Evolutionary conservation across 768 basidiomycete species (phyloP).

Genomic region (Daedaleopsis sinensis): DNA sequence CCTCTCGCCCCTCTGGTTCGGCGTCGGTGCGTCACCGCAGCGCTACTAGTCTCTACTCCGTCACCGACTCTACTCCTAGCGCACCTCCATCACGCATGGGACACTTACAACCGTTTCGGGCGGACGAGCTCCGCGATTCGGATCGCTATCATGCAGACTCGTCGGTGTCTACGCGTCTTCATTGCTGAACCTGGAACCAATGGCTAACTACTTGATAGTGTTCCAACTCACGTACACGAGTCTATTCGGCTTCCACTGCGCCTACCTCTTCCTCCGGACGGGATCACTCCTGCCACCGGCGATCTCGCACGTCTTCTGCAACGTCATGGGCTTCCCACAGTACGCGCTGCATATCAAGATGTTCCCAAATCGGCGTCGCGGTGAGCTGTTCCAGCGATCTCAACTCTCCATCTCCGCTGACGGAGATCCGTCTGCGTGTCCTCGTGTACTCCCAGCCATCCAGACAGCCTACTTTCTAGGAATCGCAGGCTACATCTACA

Average conservation of each 20-base stretch:
- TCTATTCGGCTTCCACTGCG: constrained; percentile 86
- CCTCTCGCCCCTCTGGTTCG: constrained; percentile 84
- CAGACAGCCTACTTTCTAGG: constrained; percentile 58
- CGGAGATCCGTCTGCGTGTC: constrained; percentile 5
- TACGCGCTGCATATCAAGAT: constrained; percentile 55
- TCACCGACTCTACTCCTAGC: constrained; percentile 46
- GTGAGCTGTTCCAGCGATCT: constrained; percentile 43
- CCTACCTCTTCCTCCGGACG: constrained; percentile 86
- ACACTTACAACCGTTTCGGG: constrained; percentile 77
- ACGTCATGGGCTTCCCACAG: constrained; percentile 89
- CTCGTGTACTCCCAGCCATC: constrained; percentile 46
- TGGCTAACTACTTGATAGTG: constrained; percentile 44
- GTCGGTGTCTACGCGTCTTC: constrained; percentile 42
- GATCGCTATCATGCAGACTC: constrained; percentile 54
- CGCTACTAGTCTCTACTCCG: not conserved
- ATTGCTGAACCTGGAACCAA: constrained; percentile 10
- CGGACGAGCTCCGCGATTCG: constrained; percentile 64
- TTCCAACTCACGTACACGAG: constrained; percentile 93
- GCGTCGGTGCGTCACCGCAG: constrained; percentile 61
- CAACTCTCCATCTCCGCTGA: constrained; percentile 5
- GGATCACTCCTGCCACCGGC: constrained; percentile 81
- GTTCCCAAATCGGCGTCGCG: constrained; percentile 52
- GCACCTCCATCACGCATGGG: constrained; percentile 92
- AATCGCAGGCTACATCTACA: constrained; percentile 55
- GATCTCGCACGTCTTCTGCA: constrained; percentile 88